Base-by-base conservation (phyloP, 257 asterid genomes). In the Plantago major region DNA sequence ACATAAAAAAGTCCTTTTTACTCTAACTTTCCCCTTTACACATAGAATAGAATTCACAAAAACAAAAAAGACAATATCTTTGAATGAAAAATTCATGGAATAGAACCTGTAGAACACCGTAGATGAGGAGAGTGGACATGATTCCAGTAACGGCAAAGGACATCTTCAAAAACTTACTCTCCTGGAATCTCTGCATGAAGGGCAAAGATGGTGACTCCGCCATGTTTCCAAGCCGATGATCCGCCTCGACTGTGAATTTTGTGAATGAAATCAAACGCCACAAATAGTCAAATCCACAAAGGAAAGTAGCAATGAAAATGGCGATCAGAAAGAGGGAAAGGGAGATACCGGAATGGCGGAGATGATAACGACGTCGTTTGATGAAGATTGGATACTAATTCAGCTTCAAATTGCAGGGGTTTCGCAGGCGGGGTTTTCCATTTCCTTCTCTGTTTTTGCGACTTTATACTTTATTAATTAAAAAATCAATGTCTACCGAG, bases 71-170 rank as follows among this genome's bases (percentile, higher is more conserved):
- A 33, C 40, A 33, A 33, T 33, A 33, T 7, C 40, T 33, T 33
- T 33, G 7, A 4, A 33, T 6, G 11, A 12, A 30, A 68, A 44
- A 6, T 22, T 1, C 1, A 22, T 22, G 42, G 22, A 57, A 52
- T 11, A 4, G 28, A 42, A 93, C 99, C 99, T 93, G 99, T 62
- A 93, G 74, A 51, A 93, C 71, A 28, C 99, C 97, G 60, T 93
- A 93, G 47, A 93, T 71, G 45, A 93, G 87, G 50, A 93, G 88
- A 11, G 99, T 89, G 44, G 96, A 79, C 94, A 93, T 85, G 72
- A 93, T 93, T 63, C 99, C 99, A 16, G 79, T 42, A 17, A 89
- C 90, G 16, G 99, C 94, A 55, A 93, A 89, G 10, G 70, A 65
- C 80, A 89, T 77, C 75, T 79, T 87, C 61, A 81, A 75, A 46